A percentile compares a stretch with the other conserved stretches of the same genome.
phyloP scores from a whole-genome alignment of 1,139 yeast species.

The Blastobotrys aristatus region DNA sequence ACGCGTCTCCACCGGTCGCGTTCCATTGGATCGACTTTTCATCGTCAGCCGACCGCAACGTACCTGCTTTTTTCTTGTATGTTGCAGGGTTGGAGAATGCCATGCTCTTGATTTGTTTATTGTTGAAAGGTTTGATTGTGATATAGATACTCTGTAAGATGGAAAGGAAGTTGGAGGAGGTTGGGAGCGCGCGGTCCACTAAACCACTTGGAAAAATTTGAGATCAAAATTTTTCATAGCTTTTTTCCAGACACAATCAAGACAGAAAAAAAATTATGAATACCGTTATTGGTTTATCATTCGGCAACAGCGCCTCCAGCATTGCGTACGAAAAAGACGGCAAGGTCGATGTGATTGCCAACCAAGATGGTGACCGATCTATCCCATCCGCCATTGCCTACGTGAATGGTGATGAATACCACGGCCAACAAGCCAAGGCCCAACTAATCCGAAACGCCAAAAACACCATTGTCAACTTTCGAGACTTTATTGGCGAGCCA shows the following conservation, averaged over 20 bases:
- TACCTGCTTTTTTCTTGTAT: constrained; percentile 28
- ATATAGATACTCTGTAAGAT: no score
- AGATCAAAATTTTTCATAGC: background rate
- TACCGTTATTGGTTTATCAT: constrained; percentile 87
- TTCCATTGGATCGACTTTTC: constrained; percentile 23
- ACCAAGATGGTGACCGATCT: constrained; percentile 98
- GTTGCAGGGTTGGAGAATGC: constrained; percentile 23
- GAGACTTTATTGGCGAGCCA: constrained; percentile 82
- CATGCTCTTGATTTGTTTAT: no score
- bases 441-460: constrained; percentile 87
- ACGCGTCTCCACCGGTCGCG: constrained; percentile 18
- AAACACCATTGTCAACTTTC: constrained; percentile 84
- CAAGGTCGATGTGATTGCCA: constrained; percentile 93
- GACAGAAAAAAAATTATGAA: constrained; percentile 8
- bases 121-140: no score
- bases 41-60: constrained; percentile 21
- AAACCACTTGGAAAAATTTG: background rate
- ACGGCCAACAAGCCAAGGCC: constrained; percentile 92
- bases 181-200: no score
- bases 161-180: no score
- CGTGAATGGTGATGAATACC: constrained; percentile 92
- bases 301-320: constrained; percentile 94
- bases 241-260: background rate
- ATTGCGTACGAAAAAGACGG: constrained; percentile 93
- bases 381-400: constrained; percentile 91